These are phyloP conservation scores for Trichoderma aggressivum DNA, from an alignment of 2,329 filamentous ascomycete species.

Conservation along the genomic window DNA sequence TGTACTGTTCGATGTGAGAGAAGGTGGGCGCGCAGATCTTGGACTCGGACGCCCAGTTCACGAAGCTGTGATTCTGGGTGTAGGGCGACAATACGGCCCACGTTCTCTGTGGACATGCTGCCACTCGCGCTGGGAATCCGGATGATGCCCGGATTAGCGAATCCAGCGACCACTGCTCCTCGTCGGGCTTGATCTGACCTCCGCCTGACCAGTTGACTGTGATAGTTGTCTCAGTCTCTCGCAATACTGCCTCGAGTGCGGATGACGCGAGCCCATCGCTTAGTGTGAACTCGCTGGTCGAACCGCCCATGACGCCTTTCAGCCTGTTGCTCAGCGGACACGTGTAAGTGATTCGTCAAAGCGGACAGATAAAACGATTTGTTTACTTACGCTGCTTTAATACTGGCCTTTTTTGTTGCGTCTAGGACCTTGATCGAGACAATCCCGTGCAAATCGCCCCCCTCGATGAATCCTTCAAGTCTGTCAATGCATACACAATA, in stretches of 20 bases:
- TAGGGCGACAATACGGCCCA: neutral
- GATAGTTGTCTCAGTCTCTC: neutral
- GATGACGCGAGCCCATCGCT: neutral
- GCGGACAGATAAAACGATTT: too few species aligned
- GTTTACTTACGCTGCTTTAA: too few species aligned
- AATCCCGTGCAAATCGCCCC: too few species aligned
- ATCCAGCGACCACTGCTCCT: neutral
- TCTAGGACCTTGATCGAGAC: too few species aligned
- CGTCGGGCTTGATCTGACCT: neutral
- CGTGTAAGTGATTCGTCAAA: too few species aligned
- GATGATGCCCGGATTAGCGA: neutral
- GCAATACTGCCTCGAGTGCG: neutral
- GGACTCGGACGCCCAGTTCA: neutral
- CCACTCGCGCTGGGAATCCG: neutral
- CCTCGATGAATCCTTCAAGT: too few species aligned
- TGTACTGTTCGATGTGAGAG: neutral
- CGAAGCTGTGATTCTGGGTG: neutral
- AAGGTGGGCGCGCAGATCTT: neutral
- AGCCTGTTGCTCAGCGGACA: neutral
- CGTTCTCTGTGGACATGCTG: neutral
- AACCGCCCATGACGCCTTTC: neutral
- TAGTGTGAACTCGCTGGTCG: accelerated
- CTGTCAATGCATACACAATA: too few species aligned
- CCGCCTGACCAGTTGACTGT: neutral
- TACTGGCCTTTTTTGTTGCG: too few species aligned